These are phyloP conservation scores for Olyra latifolia DNA, from an alignment of 176 grass and related monocot genomes.

Conservation along the genomic window DNA sequence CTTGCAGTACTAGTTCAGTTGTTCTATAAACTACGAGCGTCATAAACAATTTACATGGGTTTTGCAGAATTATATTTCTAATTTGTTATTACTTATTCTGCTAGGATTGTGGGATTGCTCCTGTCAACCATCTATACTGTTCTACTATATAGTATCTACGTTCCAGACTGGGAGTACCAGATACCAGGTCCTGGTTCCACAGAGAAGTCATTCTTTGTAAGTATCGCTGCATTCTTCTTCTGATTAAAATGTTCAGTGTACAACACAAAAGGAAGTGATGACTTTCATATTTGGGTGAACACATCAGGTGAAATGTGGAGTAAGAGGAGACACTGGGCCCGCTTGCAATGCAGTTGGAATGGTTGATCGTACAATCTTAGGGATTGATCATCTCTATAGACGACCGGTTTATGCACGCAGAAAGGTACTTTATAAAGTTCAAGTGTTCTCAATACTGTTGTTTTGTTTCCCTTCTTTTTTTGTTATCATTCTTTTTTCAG, in stretches of 20 bases:
- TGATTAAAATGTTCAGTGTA: not conserved
- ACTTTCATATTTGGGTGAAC: not conserved
- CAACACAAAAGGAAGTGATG: not conserved
- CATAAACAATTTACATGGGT: not conserved
- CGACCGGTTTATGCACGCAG: constrained; percentile 47
- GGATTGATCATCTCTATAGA: constrained; percentile 57
- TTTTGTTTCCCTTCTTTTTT: not conserved
- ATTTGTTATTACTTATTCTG: constrained; percentile 21
- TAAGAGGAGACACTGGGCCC: constrained; percentile 68
- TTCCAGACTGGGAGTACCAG: constrained; percentile 57
- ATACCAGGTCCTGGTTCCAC: constrained; percentile 22
- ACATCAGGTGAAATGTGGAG: constrained; percentile 58
- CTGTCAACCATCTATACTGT: constrained; percentile 40
- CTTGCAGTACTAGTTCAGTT: not conserved
- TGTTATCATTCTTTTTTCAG: not conserved
- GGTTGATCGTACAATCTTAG: constrained; percentile 55
- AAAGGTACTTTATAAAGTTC: constrained; percentile 25
- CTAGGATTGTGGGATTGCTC: constrained; percentile 38
- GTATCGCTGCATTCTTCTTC: not conserved
- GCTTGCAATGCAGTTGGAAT: constrained; percentile 68
- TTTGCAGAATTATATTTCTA: not conserved
- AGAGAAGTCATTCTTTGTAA: constrained; percentile 30
- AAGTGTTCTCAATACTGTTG: not conserved
- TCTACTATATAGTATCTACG: constrained; percentile 49
- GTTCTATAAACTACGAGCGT: not conserved